These are phyloP conservation scores for Russula brevipes DNA, from an alignment of 768 basidiomycete genomes.

Conservation along the genomic window DNA sequence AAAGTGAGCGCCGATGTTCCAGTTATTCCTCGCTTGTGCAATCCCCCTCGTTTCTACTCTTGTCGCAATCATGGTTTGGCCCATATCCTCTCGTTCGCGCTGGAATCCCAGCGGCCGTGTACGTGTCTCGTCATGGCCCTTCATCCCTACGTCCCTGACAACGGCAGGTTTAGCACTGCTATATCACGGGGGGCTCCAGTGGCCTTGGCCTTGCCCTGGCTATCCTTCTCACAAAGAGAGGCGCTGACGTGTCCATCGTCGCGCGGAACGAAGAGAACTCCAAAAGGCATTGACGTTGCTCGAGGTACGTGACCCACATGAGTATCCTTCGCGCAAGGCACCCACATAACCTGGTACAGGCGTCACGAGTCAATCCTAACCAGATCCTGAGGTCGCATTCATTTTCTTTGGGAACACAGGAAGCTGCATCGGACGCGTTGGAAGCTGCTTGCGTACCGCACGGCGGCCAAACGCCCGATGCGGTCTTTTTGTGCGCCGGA, in stretches of 20 bases:
- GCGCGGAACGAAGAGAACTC: slow-evolving; percentile 67
- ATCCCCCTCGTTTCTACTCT: slow-evolving; percentile 5
- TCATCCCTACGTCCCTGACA: neutral
- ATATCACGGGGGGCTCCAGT: slow-evolving; percentile 78
- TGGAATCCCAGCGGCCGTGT: slow-evolving; percentile 31
- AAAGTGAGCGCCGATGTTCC: neutral
- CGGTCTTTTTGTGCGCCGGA: slow-evolving; percentile 78
- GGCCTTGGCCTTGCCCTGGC: slow-evolving; percentile 79
- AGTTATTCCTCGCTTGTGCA: neutral
- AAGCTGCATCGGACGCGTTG: slow-evolving; percentile 55
- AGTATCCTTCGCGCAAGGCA: neutral
- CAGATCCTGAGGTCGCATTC: slow-evolving; percentile 67
- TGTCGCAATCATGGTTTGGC: slow-evolving; percentile 13
- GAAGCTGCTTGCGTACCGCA: slow-evolving; percentile 51
- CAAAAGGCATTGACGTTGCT: slow-evolving; percentile 54
- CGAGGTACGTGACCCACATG: slow-evolving; percentile 44
- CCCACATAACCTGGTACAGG: slow-evolving; percentile 34
- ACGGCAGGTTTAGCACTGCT: slow-evolving; percentile 56
- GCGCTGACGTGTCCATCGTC: slow-evolving; percentile 82
- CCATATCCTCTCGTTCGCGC: slow-evolving; percentile 29
- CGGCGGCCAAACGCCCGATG: slow-evolving; percentile 61
- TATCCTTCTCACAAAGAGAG: slow-evolving; percentile 54
- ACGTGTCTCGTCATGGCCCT: neutral
- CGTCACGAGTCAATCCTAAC: slow-evolving; percentile 44
- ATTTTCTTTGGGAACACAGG: slow-evolving; percentile 51